A percentile compares a stretch with the other conserved stretches of the same genome.
Conservation (phyloP, 306 rosid species). For the Amphicarpaea edgeworthii region DNA sequence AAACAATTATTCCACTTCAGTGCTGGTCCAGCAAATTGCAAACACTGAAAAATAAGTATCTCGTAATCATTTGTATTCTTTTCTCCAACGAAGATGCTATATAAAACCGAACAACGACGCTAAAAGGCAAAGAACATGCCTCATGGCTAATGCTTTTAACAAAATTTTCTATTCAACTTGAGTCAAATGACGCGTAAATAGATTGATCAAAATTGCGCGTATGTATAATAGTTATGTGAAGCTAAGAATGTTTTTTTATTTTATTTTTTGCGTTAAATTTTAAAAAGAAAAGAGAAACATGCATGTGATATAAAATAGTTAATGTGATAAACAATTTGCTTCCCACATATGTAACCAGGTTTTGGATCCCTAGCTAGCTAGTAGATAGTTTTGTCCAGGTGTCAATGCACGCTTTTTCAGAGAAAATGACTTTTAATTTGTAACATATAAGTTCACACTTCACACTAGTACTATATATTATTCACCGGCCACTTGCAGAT, state of each 20-base stretch:
- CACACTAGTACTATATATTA: no score
- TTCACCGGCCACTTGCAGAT: no score
- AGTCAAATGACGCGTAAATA: not conserved
- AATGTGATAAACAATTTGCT: not conserved
- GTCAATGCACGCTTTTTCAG: not conserved
- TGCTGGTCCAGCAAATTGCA: not conserved
- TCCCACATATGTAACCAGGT: conserved; percentile 1
- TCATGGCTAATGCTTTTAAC: not conserved
- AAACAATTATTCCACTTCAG: not conserved
- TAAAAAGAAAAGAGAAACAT: not conserved
- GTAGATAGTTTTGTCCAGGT: not conserved
- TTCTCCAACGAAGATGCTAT: not conserved
- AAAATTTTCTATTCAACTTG: not conserved
- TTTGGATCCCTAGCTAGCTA: not conserved
- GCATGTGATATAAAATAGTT: not conserved
- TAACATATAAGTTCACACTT: no score
- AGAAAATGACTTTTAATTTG: not conserved
- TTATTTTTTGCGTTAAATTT: not conserved
- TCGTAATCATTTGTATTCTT: not conserved
- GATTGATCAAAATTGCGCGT: no score
- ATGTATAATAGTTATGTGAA: not conserved
- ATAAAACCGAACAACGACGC: not conserved
- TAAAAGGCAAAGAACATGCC: not conserved
- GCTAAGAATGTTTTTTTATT: not conserved
- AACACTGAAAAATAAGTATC: not conserved